Percentiles rank a stretch among this genome's conserved stretches.
These are phyloP conservation scores for Vishniacozyma victoriae DNA, from an alignment of 768 basidiomycete genomes.

Conservation along the genomic window DNA sequence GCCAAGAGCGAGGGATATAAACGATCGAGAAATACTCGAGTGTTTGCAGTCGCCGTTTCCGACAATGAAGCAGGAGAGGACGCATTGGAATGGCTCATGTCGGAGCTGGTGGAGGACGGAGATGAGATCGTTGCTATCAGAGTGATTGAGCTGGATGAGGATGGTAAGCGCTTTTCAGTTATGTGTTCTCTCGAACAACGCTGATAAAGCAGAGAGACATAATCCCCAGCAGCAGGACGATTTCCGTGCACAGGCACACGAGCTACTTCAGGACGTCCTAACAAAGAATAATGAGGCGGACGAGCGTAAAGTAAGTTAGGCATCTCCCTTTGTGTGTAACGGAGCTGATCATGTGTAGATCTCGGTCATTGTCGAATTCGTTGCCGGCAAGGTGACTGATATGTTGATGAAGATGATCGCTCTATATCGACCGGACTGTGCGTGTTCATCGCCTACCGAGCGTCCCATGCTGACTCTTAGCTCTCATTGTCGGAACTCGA, in stretches of 20 bases:
- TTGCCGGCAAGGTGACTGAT: constrained; percentile 81
- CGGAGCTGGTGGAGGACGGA: constrained; percentile 63
- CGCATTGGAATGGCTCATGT: constrained; percentile 89
- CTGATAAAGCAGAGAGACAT: constrained; percentile 54
- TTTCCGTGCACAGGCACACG: constrained; percentile 73
- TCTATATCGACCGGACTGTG: constrained; percentile 50
- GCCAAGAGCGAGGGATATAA: constrained; percentile 78
- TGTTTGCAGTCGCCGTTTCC: constrained; percentile 83
- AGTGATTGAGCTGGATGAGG: constrained; percentile 79
- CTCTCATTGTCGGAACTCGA: constrained; percentile 84
- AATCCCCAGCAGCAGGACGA: constrained; percentile 35
- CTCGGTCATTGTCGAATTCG: constrained; percentile 86
- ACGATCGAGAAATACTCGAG: constrained; percentile 68
- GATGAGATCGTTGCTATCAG: constrained; percentile 90
- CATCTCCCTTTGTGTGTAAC: background rate
- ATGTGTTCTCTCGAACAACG: background rate
- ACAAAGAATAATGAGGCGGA: constrained; percentile 73
- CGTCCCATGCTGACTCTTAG: constrained; percentile 13
- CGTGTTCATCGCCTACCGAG: constrained; percentile 5
- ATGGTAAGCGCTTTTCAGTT: constrained; percentile 54
- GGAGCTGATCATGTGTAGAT: constrained; percentile 53
- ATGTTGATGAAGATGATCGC: constrained; percentile 89
- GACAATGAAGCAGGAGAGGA: constrained; percentile 80
- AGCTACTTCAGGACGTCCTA: constrained; percentile 72
- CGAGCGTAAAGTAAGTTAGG: constrained; percentile 60